A percentile compares a stretch with the other conserved stretches of the same genome.
phyloP scores from a whole-genome alignment of 2,329 filamentous ascomycete species.

The Aureobasidium zeae region DNA sequence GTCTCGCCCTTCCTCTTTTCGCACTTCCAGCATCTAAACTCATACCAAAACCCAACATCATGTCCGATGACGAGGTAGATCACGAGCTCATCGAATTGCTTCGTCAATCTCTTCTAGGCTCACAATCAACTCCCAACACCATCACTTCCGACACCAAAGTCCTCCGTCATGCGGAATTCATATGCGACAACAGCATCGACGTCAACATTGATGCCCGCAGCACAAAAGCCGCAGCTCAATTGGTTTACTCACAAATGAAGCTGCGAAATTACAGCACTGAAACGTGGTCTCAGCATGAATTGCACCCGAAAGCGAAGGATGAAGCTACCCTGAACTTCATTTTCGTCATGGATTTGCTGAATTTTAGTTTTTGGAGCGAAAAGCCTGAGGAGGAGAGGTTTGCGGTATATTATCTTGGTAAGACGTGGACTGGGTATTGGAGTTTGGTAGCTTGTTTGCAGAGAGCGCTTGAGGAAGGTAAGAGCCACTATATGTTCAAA shows the following conservation, averaged over 20 bases:
- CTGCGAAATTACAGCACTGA: constrained; percentile 72
- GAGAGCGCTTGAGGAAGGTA: constrained; percentile 79
- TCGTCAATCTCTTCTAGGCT: constrained; percentile 64
- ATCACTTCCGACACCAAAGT: constrained; percentile 66
- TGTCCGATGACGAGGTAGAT: constrained; percentile 90
- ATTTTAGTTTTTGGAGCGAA: constrained; percentile 92
- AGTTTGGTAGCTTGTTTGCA: constrained; percentile 81
- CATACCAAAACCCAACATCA: constrained; percentile 33
- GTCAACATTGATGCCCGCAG: constrained; percentile 77
- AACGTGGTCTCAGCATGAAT: constrained; percentile 77
- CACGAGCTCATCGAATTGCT: constrained; percentile 79
- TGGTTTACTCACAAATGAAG: constrained; percentile 74
- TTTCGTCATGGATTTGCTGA: constrained; percentile 93
- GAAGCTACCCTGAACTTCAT: constrained; percentile 72
- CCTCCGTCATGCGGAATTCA: constrained; percentile 69
- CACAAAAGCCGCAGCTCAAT: constrained; percentile 71
- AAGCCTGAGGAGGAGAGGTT: constrained; percentile 61
- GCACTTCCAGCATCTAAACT: not conserved
- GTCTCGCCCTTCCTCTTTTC: too few relatives aligned
- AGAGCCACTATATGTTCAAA: constrained; percentile 21
- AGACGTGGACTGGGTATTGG: constrained; percentile 89
- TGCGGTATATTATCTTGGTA: constrained; percentile 69
- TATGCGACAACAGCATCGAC: constrained; percentile 88
- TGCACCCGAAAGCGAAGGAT: constrained; percentile 78
- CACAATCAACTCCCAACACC: constrained; percentile 20